Conservation (phyloP, 2,329 filamentous ascomycete species). For the Cladosporium sphaerospermum region DNA sequence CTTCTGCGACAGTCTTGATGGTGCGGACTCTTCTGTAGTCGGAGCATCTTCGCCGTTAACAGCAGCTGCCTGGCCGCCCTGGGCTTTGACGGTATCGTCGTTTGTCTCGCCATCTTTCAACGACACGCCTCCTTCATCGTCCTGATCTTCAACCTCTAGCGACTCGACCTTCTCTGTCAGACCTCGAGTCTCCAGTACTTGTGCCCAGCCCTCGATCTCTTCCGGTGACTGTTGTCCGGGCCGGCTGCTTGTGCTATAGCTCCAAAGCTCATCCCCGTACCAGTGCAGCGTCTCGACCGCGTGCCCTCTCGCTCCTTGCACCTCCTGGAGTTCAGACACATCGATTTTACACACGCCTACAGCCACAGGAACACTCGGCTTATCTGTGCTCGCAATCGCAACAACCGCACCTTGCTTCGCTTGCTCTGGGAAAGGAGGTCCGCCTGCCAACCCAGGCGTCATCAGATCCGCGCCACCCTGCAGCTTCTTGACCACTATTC, state of each 20-base stretch:
- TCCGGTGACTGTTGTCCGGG: conserved; percentile 49
- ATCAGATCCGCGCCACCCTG: conserved; percentile 61
- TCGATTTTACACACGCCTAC: conserved; percentile 62
- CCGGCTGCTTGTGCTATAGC: conserved; percentile 51
- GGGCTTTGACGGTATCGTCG: conserved; percentile 23
- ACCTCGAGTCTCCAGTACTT: conserved; percentile 29
- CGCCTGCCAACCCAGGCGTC: conserved; percentile 60
- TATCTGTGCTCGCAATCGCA: conserved; percentile 55
- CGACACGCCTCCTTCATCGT: conserved; percentile 42
- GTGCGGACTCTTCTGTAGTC: conserved; percentile 33
- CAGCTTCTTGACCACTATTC: conserved; percentile 56
- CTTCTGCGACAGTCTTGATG: conserved; percentile 49
- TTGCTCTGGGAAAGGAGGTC: conserved; percentile 55
- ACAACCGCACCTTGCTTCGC: conserved; percentile 57
- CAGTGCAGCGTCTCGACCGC: conserved; percentile 62
- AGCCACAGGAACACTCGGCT: conserved; percentile 55
- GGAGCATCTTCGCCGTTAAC: conserved; percentile 16
- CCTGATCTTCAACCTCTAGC: conserved; percentile 40
- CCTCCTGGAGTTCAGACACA: conserved; percentile 48
- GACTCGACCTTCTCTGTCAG: conserved; percentile 36
- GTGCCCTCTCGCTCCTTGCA: conserved; percentile 57
- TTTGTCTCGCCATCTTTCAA: conserved; percentile 25
- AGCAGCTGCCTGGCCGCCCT: conserved; percentile 26
- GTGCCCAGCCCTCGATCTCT: conserved; percentile 47
- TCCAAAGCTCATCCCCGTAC: conserved; percentile 64